Evolutionary conservation across 2,329 filamentous ascomycete genomes (phyloP), one percentile per base, ranked within the genome.

Genomic region (Penicillium sp.): DNA sequence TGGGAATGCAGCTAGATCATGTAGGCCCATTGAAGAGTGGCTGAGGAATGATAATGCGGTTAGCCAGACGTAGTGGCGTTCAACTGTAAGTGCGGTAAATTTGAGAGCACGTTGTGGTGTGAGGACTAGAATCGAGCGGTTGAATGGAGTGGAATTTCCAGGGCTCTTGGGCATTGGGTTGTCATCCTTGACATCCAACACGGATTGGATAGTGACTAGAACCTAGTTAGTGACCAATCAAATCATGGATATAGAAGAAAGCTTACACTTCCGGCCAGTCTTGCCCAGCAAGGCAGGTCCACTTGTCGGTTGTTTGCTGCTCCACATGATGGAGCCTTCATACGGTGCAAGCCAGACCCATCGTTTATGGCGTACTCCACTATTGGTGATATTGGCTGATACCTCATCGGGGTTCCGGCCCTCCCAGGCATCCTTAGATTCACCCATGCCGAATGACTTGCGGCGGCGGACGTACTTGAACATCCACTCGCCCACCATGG

Each of bases 331-430:
- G 13, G 93, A 89, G 61, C 93, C 85, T 76, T 99, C 95, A 70
- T 99, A 98, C 3, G 95, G 95, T 19, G 93, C 95, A 62, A 99
- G 84, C 95, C 95, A 99, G 2, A 99, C 95, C 95, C 95, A 99
- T 73, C 95, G 85, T 78, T 93, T 97, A 74, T 99, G 95, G 29
- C 95, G 79, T 5, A 83, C 89, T 63, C 86, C 86, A 66, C 83
- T 86, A 62, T 80, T 83, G 21, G 79, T 81, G 58, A 89, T 88
- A 62, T 86, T 87, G 75, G 90, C 87, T 61, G 82, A 88, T 61
- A 90, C 86, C 69, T 92, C 87, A 61, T 86, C 86, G 35, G 83
- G 83, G 59, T 82, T 84, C 63, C 83, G 85, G 25, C 80, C 82
- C 45, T 83, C 81, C 70, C 80, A 81, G 23, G 62, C 67, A 19